Evolutionary conservation across 2,329 filamentous ascomycete species (phyloP), one percentile per base, ranked within the genome.

Genomic region (Cladosporium sp.): DNA sequence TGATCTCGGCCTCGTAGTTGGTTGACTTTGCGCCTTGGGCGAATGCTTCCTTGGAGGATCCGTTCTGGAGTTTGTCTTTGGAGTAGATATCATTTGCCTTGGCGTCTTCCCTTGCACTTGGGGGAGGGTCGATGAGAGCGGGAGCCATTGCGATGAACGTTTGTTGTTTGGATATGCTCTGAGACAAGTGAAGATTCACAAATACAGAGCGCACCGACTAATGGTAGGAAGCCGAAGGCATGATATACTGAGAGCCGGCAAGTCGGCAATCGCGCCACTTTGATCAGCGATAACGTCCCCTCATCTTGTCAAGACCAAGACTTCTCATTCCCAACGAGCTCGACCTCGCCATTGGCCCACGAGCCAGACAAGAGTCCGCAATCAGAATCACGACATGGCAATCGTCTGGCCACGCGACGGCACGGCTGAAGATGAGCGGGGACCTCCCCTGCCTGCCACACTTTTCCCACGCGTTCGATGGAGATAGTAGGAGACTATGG

Each of bases 1-100:
- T 70, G 32, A 78, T 56, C 56, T 82, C 79, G 4, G 69, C 64
- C 0, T 79, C 76, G 53, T 74, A 73, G 42, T 73, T 69, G 54
- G 68, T 75, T 4, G 63, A 64, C 35, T 66, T 67, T 1, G 70
- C 69, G 9, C 69, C 68, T 53, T 67, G 66, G 40, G 67, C 66
- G 47, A 69, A 74, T 4, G 72, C 70, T 51, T 74, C 72, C 54
- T 74, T 70, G 57, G 68, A 69, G 3, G 54, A 50, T 16, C 46
- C 53, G 30, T 53, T 54, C 32, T 63, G 53, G n/a, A 51, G 53
- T 38, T 57, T 55, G 49, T 61, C 61, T 43, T 61, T 61, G 33
- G 54, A 50, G 43, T 53, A 59, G 22, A 54, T 46, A 45, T 59
- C 52, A 30, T 59, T 61, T 8, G 59, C 57, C 35, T 56, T 49